phyloP scores from a whole-genome alignment of 176 grass and related monocot genomes.

The Neostapfia colusana region DNA sequence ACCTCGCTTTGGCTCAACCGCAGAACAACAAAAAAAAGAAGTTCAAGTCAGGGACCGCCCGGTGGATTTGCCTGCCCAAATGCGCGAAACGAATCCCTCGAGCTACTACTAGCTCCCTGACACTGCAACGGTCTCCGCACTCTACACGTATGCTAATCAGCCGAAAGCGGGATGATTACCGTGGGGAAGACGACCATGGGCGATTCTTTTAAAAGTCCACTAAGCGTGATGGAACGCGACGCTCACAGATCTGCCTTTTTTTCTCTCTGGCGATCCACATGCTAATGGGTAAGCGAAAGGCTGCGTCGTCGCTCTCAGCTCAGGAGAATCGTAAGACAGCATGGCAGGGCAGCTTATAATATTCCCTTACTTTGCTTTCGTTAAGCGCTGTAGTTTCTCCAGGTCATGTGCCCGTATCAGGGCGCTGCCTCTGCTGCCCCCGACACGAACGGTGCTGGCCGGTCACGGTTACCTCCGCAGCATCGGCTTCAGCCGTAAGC shows the following conservation, averaged over 20 bases:
- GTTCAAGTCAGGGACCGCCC: background rate
- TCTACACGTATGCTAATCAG: background rate
- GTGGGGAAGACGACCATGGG: no score
- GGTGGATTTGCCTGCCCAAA: background rate
- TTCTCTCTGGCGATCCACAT: conserved; percentile 25
- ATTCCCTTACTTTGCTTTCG: background rate
- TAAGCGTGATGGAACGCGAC: background rate
- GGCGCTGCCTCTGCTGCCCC: background rate
- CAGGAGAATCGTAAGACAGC: background rate
- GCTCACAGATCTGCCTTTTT: no score
- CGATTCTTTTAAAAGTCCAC: conserved; percentile 14
- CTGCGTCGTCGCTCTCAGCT: background rate
- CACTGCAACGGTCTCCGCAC: no score
- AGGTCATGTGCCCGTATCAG: background rate
- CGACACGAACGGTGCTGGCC: background rate
- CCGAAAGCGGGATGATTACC: background rate
- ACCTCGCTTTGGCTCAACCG: background rate
- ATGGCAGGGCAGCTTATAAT: background rate
- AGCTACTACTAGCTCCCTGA: no score
- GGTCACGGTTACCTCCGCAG: background rate
- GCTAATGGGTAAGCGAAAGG: conserved; percentile 9
- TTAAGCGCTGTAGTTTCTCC: background rate
- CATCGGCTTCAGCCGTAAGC: background rate
- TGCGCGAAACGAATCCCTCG: background rate
- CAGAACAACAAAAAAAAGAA: no score